Percentiles rank a stretch among this genome's conserved stretches.
phyloP scores from a whole-genome alignment of 2,329 filamentous ascomycete genomes.

The Alternaria ethzedia region DNA sequence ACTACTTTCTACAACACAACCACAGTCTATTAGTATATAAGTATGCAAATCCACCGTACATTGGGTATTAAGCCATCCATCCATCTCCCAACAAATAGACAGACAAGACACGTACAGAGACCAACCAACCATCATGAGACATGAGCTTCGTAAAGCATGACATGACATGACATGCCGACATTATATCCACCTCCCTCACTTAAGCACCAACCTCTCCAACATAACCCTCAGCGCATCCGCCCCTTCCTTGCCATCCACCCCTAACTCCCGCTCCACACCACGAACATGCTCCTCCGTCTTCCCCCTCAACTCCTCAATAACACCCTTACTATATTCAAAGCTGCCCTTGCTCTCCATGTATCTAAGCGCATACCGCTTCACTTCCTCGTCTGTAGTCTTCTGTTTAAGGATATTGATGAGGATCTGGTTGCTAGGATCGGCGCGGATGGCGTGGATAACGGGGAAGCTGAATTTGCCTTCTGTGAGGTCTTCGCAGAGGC shows the following conservation, averaged over 20 bases:
- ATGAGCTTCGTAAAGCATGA: neutral
- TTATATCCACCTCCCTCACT: slow-evolving; percentile 14
- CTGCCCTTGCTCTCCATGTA: slow-evolving; percentile 92
- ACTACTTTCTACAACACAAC: neutral
- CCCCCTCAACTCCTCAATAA: slow-evolving; percentile 53
- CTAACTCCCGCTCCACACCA: slow-evolving; percentile 48
- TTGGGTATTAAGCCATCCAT: neutral
- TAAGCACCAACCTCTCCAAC: slow-evolving; percentile 49
- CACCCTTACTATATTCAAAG: slow-evolving; percentile 81
- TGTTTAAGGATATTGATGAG: slow-evolving; percentile 93
- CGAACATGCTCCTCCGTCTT: slow-evolving; percentile 54
- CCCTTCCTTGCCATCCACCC: slow-evolving; percentile 44
- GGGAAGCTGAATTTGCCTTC: slow-evolving; percentile 98
- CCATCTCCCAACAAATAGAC: neutral
- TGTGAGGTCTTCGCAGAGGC: slow-evolving; percentile 91
- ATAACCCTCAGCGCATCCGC: slow-evolving; percentile 50
- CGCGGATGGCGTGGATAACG: slow-evolving; percentile 89
- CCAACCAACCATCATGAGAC: neutral
- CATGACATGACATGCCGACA: neutral
- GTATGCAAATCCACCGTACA: neutral
- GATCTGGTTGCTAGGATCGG: slow-evolving; percentile 75
- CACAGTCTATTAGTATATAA: neutral
- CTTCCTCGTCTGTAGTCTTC: slow-evolving; percentile 82
- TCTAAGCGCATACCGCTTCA: slow-evolving; percentile 87
- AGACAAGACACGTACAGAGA: neutral